Base-by-base conservation (phyloP, 495 filamentous ascomycete genomes). In the Podospora pseudocomata region DNA sequence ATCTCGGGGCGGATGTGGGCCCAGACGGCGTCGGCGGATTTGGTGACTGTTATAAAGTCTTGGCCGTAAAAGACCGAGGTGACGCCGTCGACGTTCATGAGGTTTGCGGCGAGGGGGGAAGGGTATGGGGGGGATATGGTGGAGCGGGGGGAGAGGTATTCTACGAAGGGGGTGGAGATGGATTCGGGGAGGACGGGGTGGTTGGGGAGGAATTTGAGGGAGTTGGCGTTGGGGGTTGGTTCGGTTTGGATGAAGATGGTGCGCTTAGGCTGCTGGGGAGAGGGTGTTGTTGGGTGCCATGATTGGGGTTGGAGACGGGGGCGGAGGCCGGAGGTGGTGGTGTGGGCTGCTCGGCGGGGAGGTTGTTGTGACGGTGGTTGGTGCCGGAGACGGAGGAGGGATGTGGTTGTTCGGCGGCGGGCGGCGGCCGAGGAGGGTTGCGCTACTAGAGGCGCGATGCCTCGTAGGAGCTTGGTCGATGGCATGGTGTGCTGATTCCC, bases 241-340 rank as follows among this genome's bases (percentile, higher is more conserved):
- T 97, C 95, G 1, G 95, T 99, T 81, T 97, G 95, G 71, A 99
- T 99, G 83, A 97, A 99, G 76, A 98, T 94, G 15, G 89, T 92
- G 49, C 95, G 91, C 19, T 65, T 23, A 23, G 69, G 63, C 60
- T 59, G 44, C 26, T 6, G 19, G 44, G 63, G 65, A 61, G 63
- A 63, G 55, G 67, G 60, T 23, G 44, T 63, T 66, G 64, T 65
- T 54, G 59, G 23, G 23, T 1, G 23, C 23, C 23, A 23, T 32
- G 20, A 23, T 28, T 20, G 60, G 28, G 53, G 53, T 39, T 27
- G 62, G 20, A 72, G 58, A 7, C 69, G 75, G 9, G 73, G 74
- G 19, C 72, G 74, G 62, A 67, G 57, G 55, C 66, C 54, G 54
- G 68, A 15, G 26, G 65, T 64, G 13, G 58, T 61, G 32, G 64